phyloP scores from a whole-genome alignment of 2,329 filamentous ascomycete genomes.

The Ascochyta viciae-villosae region DNA sequence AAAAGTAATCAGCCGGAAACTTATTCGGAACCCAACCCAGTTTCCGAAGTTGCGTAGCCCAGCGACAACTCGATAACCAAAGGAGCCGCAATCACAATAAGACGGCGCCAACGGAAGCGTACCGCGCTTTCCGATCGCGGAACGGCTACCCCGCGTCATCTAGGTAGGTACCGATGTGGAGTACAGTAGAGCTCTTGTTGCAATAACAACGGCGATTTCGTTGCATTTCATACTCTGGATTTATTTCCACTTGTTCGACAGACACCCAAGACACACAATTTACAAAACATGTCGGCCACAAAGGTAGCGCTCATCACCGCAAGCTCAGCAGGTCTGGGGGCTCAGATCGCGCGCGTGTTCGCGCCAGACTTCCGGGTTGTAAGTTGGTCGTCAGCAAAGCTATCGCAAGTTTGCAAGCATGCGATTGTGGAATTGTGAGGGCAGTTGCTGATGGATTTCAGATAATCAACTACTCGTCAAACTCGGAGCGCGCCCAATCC shows the following conservation, averaged over 20 bases:
- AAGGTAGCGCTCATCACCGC: slow-evolving; percentile 58
- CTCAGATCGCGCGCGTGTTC: slow-evolving; percentile 55
- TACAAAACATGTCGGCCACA: slow-evolving; percentile 47
- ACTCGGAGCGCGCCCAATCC: slow-evolving; percentile 49
- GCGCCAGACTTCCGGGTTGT: slow-evolving; percentile 57
- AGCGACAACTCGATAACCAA: no score
- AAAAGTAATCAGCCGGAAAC: no score
- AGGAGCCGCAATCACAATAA: no score
- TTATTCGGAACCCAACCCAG: no score
- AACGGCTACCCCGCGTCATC: no score
- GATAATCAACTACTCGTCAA: slow-evolving; percentile 59
- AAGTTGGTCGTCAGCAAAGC: slow-evolving; percentile 19
- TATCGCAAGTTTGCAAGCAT: no score
- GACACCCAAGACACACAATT: neutral
- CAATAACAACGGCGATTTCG: no score
- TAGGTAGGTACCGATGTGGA: no score
- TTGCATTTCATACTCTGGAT: neutral
- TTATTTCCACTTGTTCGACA: neutral
- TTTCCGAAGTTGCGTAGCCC: no score
- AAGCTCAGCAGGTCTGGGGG: slow-evolving; percentile 58
- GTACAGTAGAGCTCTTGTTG: no score
- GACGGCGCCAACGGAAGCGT: no score
- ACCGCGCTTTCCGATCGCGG: no score
- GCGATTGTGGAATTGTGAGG: neutral
- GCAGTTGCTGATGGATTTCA: slow-evolving; percentile 20